phyloP scores from a whole-genome alignment of 2,329 filamentous ascomycete genomes.

The Cordyceps pruinosa region DNA sequence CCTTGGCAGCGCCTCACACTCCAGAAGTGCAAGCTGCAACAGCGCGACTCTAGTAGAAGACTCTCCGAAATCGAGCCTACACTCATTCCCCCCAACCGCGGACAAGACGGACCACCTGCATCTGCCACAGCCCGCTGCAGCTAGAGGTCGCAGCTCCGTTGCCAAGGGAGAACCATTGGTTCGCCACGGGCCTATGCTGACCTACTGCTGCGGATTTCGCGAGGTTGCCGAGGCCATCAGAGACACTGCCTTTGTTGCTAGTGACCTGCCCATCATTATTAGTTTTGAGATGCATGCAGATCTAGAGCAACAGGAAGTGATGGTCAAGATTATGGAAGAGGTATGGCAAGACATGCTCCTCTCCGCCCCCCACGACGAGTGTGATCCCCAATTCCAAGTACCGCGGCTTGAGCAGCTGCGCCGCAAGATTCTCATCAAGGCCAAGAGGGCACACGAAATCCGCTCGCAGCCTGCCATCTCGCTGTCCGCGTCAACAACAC shows the following conservation, averaged over 20 bases:
- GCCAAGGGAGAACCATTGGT: constrained; percentile 66
- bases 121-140: constrained; percentile 18
- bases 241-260: constrained; percentile 69
- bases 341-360: constrained; percentile 74
- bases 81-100: constrained; percentile 22
- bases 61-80: constrained; percentile 25
- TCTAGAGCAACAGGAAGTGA: constrained; percentile 75
- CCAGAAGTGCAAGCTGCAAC: constrained; percentile 34
- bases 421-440: constrained; percentile 78
- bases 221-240: constrained; percentile 76
- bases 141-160: constrained; percentile 20
- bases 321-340: constrained; percentile 91
- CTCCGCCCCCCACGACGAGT: constrained; percentile 45
- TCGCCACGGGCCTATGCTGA: constrained; percentile 76
- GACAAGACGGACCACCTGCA: constrained; percentile 31
- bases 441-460: constrained; percentile 51
- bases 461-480: constrained; percentile 13
- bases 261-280: constrained; percentile 76
- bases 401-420: constrained; percentile 65
- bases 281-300: constrained; percentile 88
- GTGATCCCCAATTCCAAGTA: constrained; percentile 48
- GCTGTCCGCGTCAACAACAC: constrained; percentile 13
- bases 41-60: constrained; percentile 26
- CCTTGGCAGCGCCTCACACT: constrained; percentile 28
- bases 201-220: constrained; percentile 77